Conservation (phyloP, 805 yeast genomes). For the Candida nitratophila region DNA sequence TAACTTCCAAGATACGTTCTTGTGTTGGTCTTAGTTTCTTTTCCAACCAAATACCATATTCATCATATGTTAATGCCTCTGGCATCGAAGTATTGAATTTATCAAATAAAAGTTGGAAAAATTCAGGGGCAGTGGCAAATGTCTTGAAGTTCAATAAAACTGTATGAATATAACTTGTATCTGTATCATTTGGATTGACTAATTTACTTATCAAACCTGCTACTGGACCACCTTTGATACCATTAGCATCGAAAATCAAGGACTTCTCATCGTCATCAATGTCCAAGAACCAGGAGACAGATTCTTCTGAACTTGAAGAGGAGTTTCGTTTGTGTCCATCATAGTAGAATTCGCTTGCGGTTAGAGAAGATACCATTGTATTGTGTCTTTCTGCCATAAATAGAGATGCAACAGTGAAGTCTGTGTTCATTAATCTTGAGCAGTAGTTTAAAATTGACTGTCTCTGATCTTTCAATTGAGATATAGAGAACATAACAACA, state of each 20-base stretch:
- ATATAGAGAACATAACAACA: conserved; percentile 33
- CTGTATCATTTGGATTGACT: conserved; percentile 60
- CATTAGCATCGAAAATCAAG: conserved; percentile 56
- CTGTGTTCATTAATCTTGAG: conserved; percentile 71
- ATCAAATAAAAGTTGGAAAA: conserved; percentile 51
- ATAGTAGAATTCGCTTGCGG: conserved; percentile 23
- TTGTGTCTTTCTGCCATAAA: conserved; percentile 40
- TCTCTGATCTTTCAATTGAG: conserved; percentile 61
- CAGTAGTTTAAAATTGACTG: conserved; percentile 66
- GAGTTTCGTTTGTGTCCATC: conserved; percentile 27
- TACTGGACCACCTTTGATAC: conserved; percentile 79
- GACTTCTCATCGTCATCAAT: conserved; percentile 49
- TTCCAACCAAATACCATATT: conserved; percentile 69
- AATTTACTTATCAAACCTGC: conserved; percentile 74
- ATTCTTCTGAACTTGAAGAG: conserved; percentile 27
- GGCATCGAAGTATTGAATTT: conserved; percentile 75
- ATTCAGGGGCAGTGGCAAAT: conserved; percentile 59
- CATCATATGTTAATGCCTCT: conserved; percentile 79
- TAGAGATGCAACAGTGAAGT: conserved; percentile 50
- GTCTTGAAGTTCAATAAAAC: conserved; percentile 72
- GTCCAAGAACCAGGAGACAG: conserved; percentile 63
- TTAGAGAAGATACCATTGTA: conserved; percentile 22
- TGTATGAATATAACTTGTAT: conserved; percentile 54
- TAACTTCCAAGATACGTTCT: conserved; percentile 53
- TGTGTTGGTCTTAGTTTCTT: conserved; percentile 65